phyloP scores from a whole-genome alignment of 1,284 basidiomycete species.

The Papiliotrema laurentii region DNA sequence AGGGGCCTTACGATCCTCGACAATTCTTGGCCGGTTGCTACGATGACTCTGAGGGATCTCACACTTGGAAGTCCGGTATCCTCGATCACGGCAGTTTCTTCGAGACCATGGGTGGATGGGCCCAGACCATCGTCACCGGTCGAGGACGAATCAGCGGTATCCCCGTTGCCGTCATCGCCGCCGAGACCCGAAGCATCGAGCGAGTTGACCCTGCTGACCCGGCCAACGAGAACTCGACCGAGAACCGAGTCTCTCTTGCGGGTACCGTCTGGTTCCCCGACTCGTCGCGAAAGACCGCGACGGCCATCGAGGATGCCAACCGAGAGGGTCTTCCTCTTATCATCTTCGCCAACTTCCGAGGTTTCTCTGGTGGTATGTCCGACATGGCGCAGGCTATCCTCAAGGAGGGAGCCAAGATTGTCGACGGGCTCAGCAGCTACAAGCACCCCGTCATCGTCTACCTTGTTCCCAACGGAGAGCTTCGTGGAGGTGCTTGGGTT shows the following conservation, averaged over 20 bases:
- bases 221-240: constrained; percentile 96
- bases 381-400: constrained; percentile 77
- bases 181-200: constrained; percentile 85
- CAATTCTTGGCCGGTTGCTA: constrained; percentile 94
- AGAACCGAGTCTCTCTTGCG: constrained; percentile 97
- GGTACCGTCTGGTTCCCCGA: constrained; percentile 99
- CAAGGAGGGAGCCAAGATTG: constrained; percentile 94
- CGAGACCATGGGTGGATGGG: constrained; percentile 67
- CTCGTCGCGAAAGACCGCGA: constrained; percentile 99
- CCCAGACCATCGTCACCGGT: constrained; percentile 91
- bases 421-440: constrained; percentile 94
- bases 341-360: constrained; percentile 99
- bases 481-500: constrained; percentile 99
- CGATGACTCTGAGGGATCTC: constrained; percentile 66
- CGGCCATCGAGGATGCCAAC: constrained; percentile 98
- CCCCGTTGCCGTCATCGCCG: constrained; percentile 95
- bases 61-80: constrained; percentile 79
- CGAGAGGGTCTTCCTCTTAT: constrained; percentile 94
- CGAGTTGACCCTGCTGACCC: constrained; percentile 96
- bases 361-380: constrained; percentile 86
- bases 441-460: constrained; percentile 99
- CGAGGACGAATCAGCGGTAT: constrained; percentile 95
- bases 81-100: constrained; percentile 91
- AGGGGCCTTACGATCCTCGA: constrained; percentile 92
- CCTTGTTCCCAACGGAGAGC: constrained; percentile 96